These are phyloP conservation scores for Boletus vinaceobasis DNA, from an alignment of 768 basidiomycete genomes.

Conservation along the genomic window DNA sequence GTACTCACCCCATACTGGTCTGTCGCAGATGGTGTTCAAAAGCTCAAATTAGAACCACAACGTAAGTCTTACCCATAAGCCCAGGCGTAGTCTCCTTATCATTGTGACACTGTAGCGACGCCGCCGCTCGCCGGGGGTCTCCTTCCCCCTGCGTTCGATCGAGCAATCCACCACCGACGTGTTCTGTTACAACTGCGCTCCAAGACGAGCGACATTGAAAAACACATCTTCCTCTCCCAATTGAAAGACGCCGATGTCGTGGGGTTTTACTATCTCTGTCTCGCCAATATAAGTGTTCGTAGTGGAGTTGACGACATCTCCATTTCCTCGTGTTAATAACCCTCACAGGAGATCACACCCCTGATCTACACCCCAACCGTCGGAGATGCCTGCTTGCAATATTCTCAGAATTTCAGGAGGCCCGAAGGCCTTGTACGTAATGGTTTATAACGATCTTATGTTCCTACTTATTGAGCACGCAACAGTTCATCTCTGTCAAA, in stretches of 20 bases:
- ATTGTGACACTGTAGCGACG: slow-evolving; percentile 33
- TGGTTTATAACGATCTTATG: slow-evolving; percentile 1
- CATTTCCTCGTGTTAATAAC: background rate
- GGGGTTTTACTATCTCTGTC: slow-evolving; percentile 77
- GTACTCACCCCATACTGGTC: slow-evolving; percentile 69
- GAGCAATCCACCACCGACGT: slow-evolving; percentile 51
- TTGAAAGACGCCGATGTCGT: slow-evolving; percentile 69
- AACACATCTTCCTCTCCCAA: slow-evolving; percentile 79
- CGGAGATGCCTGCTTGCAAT: slow-evolving; percentile 86
- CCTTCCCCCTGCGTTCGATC: slow-evolving; percentile 56
- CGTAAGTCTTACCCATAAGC: slow-evolving; percentile 34
- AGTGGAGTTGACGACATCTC: background rate
- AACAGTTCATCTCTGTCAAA: slow-evolving; percentile 71
- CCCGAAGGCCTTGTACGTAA: slow-evolving; percentile 65
- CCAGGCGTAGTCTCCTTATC: slow-evolving; percentile 3
- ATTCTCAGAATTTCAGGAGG: slow-evolving; percentile 70
- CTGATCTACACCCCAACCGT: slow-evolving; percentile 92
- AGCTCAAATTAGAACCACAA: slow-evolving; percentile 57
- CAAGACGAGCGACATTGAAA: slow-evolving; percentile 72
- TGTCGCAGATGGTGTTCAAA: slow-evolving; percentile 59
- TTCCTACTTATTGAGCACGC: slow-evolving; percentile 13
- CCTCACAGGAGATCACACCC: slow-evolving; percentile 55
- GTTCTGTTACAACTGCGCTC: slow-evolving; percentile 70
- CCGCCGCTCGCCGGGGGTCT: slow-evolving; percentile 50
- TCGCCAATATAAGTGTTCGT: slow-evolving; percentile 53